A percentile compares a stretch with the other conserved stretches of the same genome.
Evolutionary conservation across 805 yeast species (phyloP).

Genomic region (Starmerella ratchasimensis): DNA sequence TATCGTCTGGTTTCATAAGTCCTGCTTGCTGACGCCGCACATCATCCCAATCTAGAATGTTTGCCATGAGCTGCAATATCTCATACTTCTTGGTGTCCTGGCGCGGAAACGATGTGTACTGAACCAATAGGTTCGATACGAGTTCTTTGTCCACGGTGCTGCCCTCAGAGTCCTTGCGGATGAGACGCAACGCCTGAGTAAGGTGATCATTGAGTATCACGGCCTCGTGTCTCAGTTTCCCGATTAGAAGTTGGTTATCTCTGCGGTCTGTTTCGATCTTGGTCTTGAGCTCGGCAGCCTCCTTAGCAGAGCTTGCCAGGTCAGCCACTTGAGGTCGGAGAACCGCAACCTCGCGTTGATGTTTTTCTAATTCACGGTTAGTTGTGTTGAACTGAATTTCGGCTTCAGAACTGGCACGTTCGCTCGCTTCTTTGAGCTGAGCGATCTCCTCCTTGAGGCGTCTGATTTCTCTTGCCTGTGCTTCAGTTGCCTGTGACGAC

Average conservation of each 20-base stretch:
- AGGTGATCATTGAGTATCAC: conserved; percentile 86
- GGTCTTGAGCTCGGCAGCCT: conserved; percentile 2
- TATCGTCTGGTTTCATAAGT: conserved; percentile 11
- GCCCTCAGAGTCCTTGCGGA: conserved; percentile 62
- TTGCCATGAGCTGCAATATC: conserved; percentile 70
- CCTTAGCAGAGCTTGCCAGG: conserved; percentile 1
- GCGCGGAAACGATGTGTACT: conserved; percentile 75
- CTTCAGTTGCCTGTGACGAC: not conserved
- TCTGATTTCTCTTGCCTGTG: conserved; percentile 23
- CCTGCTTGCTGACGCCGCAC: conserved; percentile 29
- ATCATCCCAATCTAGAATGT: conserved; percentile 80
- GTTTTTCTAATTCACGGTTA: conserved; percentile 1
- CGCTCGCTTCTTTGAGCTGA: conserved; percentile 1
- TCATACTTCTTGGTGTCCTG: conserved; percentile 93
- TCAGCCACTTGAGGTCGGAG: conserved; percentile 1
- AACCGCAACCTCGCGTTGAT: conserved; percentile 3
- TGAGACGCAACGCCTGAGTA: conserved; percentile 78
- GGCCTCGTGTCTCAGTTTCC: conserved; percentile 88
- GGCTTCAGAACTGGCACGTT: not conserved
- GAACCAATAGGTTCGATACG: conserved; percentile 70
- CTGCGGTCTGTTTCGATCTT: conserved; percentile 35
- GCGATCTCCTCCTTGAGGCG: conserved; percentile 22
- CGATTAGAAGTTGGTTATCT: conserved; percentile 66
- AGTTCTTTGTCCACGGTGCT: conserved; percentile 78
- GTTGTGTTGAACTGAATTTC: conserved; percentile 1